Percentiles rank a stretch among this genome's conserved stretches.
Conservation (phyloP, 306 rosid genomes). For the Quillaja saponaria region DNA sequence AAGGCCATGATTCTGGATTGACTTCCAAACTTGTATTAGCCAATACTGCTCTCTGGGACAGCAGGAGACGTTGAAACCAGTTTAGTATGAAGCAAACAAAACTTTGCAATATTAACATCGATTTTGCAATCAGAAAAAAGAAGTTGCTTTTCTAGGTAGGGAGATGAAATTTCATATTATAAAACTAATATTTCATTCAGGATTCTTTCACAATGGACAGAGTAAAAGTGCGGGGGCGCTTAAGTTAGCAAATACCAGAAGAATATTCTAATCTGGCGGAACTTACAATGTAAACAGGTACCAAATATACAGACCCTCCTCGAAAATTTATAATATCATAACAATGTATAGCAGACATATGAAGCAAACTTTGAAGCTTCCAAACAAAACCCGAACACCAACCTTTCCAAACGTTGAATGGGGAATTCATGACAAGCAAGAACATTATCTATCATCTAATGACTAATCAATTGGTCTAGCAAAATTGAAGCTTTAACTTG, state of each 20-base stretch:
- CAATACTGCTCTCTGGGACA: slow-evolving; percentile 33
- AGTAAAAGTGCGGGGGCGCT: too few relatives aligned
- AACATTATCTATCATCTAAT: not conserved
- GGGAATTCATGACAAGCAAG: not conserved
- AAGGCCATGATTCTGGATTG: slow-evolving; percentile 54
- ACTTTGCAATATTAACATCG: not conserved
- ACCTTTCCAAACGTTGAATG: not conserved
- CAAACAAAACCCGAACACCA: not conserved
- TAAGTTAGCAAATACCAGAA: too few relatives aligned
- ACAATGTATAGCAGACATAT: not conserved
- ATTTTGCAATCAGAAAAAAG: slow-evolving; percentile 4
- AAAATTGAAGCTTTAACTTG: too few relatives aligned
- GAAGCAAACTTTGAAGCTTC: not conserved
- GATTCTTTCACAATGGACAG: too few relatives aligned
- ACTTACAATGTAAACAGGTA: too few relatives aligned
- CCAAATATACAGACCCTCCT: too few relatives aligned
- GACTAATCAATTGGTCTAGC: too few relatives aligned
- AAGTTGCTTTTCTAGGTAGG: not conserved
- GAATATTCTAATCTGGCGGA: too few relatives aligned
- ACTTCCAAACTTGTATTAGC: slow-evolving; percentile 25
- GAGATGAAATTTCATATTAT: slow-evolving; percentile 1
- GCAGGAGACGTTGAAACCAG: slow-evolving; percentile 29
- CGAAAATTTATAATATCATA: slow-evolving; percentile 3
- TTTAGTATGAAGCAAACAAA: slow-evolving; percentile 8
- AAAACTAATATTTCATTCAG: not conserved